phyloP scores from a whole-genome alignment of 306 rosid genomes.

The Begonia masoniana region DNA sequence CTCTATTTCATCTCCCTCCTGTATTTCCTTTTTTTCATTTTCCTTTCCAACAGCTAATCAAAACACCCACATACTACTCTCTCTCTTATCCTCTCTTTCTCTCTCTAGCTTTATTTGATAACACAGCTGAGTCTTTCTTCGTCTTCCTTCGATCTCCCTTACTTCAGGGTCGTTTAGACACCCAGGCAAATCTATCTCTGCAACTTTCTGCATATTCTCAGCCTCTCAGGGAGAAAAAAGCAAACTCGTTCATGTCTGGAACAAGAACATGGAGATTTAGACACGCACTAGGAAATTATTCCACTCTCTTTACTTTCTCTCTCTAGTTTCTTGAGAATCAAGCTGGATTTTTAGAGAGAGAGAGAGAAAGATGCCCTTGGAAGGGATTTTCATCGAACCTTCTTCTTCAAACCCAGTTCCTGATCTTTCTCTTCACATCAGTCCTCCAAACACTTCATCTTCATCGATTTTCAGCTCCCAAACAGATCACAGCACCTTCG shows the following conservation, averaged over 20 bases:
- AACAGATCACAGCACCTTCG: conserved; percentile 4
- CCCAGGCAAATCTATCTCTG: no score
- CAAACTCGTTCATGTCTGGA: no score
- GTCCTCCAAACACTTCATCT: conserved; percentile 44
- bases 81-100: conserved; percentile 12
- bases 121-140: no score
- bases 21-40: conserved; percentile 8
- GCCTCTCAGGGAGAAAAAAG: no score
- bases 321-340: conserved; percentile 9
- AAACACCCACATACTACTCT: conserved; percentile 8
- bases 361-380: conserved; percentile 54
- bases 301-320: not conserved
- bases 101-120: no score
- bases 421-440: conserved; percentile 91
- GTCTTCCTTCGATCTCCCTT: no score
- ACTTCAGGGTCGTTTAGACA: no score
- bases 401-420: conserved; percentile 46
- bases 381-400: conserved; percentile 67
- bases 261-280: no score
- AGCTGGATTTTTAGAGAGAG: conserved; percentile 18
- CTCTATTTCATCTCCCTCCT: conserved; percentile 2
- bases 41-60: conserved; percentile 6
- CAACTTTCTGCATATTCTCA: no score
- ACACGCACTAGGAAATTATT: no score
- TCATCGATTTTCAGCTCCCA: conserved; percentile 11